Conservation (phyloP, 805 yeast species). For the Barnettozyma sucrosica region DNA sequence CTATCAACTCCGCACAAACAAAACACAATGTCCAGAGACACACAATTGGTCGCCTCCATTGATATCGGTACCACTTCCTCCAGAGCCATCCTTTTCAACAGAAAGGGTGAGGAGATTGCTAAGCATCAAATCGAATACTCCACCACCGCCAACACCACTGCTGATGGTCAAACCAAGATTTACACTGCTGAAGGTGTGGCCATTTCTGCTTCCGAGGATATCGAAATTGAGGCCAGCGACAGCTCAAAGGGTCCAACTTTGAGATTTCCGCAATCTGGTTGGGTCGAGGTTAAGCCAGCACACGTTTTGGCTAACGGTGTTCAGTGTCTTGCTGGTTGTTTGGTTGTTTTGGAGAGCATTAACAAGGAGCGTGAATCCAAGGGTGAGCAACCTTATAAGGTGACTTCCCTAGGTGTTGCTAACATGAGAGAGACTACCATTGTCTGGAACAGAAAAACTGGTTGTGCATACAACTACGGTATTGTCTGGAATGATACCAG, state of each 20-base stretch:
- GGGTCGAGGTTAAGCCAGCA: slow-evolving; percentile 92
- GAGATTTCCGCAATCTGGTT: slow-evolving; percentile 74
- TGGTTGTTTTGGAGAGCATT: slow-evolving; percentile 48
- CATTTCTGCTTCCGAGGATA: slow-evolving; percentile 45
- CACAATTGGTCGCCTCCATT: slow-evolving; percentile 51
- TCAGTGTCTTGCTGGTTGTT: slow-evolving; percentile 68
- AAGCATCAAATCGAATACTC: slow-evolving; percentile 88
- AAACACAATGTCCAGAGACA: slow-evolving; percentile 25
- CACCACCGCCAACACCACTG: slow-evolving; percentile 52
- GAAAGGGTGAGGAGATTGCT: slow-evolving; percentile 71
- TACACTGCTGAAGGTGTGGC: slow-evolving; percentile 74
- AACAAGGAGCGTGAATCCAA: slow-evolving; percentile 43
- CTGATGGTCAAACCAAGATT: slow-evolving; percentile 47
- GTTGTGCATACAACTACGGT: slow-evolving; percentile 77
- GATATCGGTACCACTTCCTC: slow-evolving; percentile 94
- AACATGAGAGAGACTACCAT: slow-evolving; percentile 94
- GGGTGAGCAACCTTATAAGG: slow-evolving; percentile 48
- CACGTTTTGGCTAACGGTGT: slow-evolving; percentile 76
- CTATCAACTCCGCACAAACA: background rate
- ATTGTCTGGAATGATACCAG: slow-evolving; percentile 96
- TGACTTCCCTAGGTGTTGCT: slow-evolving; percentile 79
- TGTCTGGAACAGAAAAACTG: slow-evolving; percentile 82
- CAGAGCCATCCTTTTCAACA: slow-evolving; percentile 74
- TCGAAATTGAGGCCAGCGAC: slow-evolving; percentile 54
- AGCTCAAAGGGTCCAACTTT: slow-evolving; percentile 57